Evolutionary conservation across 345 rosid genomes (phyloP).

Genomic region (Sapria himalayana): DNA sequence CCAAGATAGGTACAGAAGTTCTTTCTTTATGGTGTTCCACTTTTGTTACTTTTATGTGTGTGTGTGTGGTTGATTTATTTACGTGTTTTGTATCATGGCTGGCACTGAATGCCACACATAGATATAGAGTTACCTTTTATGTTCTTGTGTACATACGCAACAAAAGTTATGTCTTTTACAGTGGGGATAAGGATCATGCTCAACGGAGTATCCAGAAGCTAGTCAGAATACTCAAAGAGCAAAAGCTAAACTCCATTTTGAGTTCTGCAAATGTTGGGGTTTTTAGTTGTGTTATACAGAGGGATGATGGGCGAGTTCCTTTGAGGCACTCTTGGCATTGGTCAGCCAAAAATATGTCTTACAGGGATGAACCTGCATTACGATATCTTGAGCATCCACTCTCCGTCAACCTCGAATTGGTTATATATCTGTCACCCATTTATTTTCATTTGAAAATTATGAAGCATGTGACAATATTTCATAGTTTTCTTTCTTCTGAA

Average conservation of each 20-base stretch:
- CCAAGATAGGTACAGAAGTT: slow-evolving; percentile 99
- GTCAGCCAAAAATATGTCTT: slow-evolving; percentile 57
- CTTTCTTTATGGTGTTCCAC: no score
- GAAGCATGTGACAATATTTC: no score
- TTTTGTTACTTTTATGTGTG: no score
- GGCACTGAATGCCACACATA: no score
- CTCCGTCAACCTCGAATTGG: slow-evolving; percentile 86
- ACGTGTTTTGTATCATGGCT: no score
- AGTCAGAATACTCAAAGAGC: slow-evolving; percentile 86
- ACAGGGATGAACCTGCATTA: slow-evolving; percentile 80
- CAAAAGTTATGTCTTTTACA: no score
- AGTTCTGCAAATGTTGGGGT: slow-evolving; percentile 74
- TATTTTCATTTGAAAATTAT: no score
- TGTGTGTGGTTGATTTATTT: no score
- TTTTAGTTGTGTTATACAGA: slow-evolving; percentile 87
- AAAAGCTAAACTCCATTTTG: slow-evolving; percentile 54
- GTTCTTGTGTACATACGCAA: no score
- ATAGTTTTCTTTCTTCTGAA: no score
- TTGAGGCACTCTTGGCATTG: slow-evolving; percentile 97
- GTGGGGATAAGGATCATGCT: slow-evolving; percentile 99
- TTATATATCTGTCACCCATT: no score
- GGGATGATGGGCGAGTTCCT: slow-evolving; percentile 97
- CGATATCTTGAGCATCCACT: slow-evolving; percentile 96
- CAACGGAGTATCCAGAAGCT: slow-evolving; percentile 81
- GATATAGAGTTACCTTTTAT: no score